Evolutionary conservation across 805 yeast species (phyloP).

Genomic region (Zygoascus bituminiphila): DNA sequence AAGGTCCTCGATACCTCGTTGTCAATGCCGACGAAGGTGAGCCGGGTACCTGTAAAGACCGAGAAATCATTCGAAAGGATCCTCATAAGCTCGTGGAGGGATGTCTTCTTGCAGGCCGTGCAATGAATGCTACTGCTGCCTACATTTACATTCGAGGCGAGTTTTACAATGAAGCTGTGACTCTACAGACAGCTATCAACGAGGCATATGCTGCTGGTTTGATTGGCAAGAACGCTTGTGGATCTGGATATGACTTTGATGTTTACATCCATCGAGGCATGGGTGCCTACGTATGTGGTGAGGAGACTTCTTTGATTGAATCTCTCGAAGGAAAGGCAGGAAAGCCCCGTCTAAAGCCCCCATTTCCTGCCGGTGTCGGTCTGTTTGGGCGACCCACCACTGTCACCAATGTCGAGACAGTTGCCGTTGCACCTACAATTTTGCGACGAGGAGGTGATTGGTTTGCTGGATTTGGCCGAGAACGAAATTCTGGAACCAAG

Average conservation of each 20-base stretch:
- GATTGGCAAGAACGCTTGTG: conserved; percentile 80
- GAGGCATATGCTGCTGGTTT: conserved; percentile 79
- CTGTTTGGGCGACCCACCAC: conserved; percentile 86
- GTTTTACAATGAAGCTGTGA: conserved; percentile 72
- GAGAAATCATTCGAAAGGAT: conserved; percentile 85
- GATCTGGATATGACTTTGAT: conserved; percentile 78
- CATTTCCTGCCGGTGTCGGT: conserved; percentile 93
- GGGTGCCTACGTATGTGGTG: conserved; percentile 93
- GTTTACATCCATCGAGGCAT: conserved; percentile 82
- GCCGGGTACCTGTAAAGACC: conserved; percentile 90
- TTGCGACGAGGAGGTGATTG: conserved; percentile 83
- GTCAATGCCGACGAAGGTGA: conserved; percentile 94
- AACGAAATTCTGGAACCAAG: conserved; percentile 76
- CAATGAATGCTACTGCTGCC: conserved; percentile 90
- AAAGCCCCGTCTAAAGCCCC: conserved; percentile 88
- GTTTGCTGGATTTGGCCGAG: conserved; percentile 80
- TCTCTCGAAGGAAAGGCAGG: conserved; percentile 90
- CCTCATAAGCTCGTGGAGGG: conserved; percentile 91
- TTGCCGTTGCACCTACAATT: conserved; percentile 83
- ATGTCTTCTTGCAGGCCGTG: conserved; percentile 82
- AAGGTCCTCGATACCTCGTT: conserved; percentile 82
- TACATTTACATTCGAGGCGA: conserved; percentile 88
- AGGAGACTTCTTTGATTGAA: conserved; percentile 84
- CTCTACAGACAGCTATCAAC: conserved; percentile 72
- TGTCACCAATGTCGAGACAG: conserved; percentile 86